Conservation (phyloP, 2,329 filamentous ascomycete genomes). For the Sporothrix euskadiensis region DNA sequence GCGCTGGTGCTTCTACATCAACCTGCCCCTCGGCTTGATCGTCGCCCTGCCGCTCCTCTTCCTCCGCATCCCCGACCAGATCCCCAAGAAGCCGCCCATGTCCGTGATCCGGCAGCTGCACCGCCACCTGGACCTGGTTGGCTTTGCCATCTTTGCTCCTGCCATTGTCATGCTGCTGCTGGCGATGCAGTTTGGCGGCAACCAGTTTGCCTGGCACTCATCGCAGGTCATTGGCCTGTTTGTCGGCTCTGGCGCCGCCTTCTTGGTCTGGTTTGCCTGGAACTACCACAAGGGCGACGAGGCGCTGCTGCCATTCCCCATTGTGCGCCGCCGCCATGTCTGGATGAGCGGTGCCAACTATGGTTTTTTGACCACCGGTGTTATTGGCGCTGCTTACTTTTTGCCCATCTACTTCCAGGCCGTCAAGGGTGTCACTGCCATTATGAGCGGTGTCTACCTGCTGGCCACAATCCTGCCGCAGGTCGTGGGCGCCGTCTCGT, state of each 20-base stretch:
- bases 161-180: slow-evolving; percentile 47
- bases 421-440: slow-evolving; percentile 36
- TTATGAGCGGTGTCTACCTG: slow-evolving; percentile 43
- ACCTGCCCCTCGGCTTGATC: slow-evolving; percentile 47
- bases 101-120: slow-evolving; percentile 35
- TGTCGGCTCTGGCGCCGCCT: slow-evolving; percentile 40
- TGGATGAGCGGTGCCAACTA: slow-evolving; percentile 35
- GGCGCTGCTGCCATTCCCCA: slow-evolving; percentile 36
- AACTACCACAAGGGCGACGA: slow-evolving; percentile 40
- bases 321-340: slow-evolving; percentile 34
- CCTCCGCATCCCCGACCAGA: slow-evolving; percentile 43
- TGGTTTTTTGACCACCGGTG: slow-evolving; percentile 32
- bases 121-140: slow-evolving; percentile 45
- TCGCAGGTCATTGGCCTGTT: slow-evolving; percentile 47
- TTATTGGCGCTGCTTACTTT: slow-evolving; percentile 37
- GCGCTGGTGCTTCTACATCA: slow-evolving; percentile 54
- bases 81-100: slow-evolving; percentile 37
- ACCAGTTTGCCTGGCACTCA: slow-evolving; percentile 44
- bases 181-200: slow-evolving; percentile 48
- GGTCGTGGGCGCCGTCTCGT: slow-evolving; percentile 34
- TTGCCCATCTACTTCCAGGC: slow-evolving; percentile 46
- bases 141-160: slow-evolving; percentile 48
- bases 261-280: slow-evolving; percentile 49
- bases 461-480: slow-evolving; percentile 36
- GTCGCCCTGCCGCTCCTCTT: slow-evolving; percentile 40